phyloP scores from a whole-genome alignment of 2,329 filamentous ascomycete species.

The Talaromyces sp. region DNA sequence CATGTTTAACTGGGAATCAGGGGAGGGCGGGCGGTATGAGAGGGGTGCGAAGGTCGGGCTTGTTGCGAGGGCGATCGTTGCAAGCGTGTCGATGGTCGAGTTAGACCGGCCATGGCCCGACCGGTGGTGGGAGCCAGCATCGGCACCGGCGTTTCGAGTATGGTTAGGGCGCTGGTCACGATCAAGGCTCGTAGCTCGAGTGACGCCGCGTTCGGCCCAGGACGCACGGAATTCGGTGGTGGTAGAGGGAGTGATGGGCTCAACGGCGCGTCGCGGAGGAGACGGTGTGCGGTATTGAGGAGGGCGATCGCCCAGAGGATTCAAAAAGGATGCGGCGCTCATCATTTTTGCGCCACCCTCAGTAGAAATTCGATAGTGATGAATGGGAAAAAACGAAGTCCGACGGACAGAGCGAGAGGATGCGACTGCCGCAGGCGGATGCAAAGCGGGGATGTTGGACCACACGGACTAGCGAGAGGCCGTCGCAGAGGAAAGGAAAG shows the following conservation, averaged over 20 bases:
- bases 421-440: constrained; percentile 40
- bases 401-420: constrained; percentile 29
- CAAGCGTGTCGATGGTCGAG: constrained; percentile 53
- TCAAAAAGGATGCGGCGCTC: constrained; percentile 43
- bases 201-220: constrained; percentile 33
- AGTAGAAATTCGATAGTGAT: constrained; percentile 7
- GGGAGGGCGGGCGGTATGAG: constrained; percentile 35
- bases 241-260: constrained; percentile 48
- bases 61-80: constrained; percentile 54
- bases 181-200: constrained; percentile 29
- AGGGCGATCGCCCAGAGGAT: constrained; percentile 40
- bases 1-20: constrained; percentile 25
- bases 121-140: constrained; percentile 30
- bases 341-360: constrained; percentile 36
- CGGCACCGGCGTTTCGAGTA: constrained; percentile 21
- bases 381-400: constrained; percentile 17
- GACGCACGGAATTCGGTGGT: constrained; percentile 32
- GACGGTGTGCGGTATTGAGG: constrained; percentile 51
- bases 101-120: constrained; percentile 48
- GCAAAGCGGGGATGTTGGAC: constrained; percentile 47
- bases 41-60: constrained; percentile 48
- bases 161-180: constrained; percentile 25
- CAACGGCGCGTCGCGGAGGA: constrained; percentile 50
- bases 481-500: constrained; percentile 39
- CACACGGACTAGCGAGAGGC: constrained; percentile 45